phyloP scores from a whole-genome alignment of 2,329 filamentous ascomycete species.

The Claviceps pazoutovae region DNA sequence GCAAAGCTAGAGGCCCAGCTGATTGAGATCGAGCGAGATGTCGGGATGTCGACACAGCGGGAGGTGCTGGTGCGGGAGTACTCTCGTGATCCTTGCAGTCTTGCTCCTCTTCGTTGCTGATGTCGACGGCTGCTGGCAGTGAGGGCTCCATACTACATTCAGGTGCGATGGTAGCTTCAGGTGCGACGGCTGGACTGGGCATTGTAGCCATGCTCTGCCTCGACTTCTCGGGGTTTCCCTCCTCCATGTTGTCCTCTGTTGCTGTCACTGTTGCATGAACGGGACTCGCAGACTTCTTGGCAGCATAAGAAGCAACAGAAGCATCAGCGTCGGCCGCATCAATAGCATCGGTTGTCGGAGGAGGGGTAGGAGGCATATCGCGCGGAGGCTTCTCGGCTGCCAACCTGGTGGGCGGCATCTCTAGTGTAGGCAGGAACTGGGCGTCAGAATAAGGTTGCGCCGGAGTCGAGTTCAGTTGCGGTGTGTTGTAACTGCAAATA shows the following conservation, averaged over 20 bases:
- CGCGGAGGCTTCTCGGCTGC: slow-evolving; percentile 13
- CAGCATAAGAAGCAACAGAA: neutral
- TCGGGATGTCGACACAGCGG: slow-evolving; percentile 9
- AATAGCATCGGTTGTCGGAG: slow-evolving; percentile 23
- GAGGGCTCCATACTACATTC: neutral
- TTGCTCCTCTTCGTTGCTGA: neutral
- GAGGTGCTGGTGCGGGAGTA: neutral
- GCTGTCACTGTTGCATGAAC: neutral
- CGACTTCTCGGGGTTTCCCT: neutral
- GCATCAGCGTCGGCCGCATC: no score
- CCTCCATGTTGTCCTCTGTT: neutral
- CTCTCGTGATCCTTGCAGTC: neutral
- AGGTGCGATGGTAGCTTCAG: neutral
- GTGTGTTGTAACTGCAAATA: slow-evolving; percentile 20
- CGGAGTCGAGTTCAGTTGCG: slow-evolving; percentile 7
- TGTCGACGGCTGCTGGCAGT: neutral
- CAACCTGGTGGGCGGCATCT: slow-evolving; percentile 9
- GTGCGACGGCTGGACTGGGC: slow-evolving; percentile 5
- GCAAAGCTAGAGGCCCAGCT: slow-evolving; percentile 22
- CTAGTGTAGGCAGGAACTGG: slow-evolving; percentile 13
- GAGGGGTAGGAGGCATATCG: slow-evolving; percentile 21
- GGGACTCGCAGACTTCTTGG: slow-evolving; percentile 20
- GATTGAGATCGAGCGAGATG: slow-evolving; percentile 23
- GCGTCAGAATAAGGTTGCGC: slow-evolving; percentile 6
- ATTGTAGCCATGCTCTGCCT: neutral